These are phyloP conservation scores for Aphanomyces invadans DNA, from an alignment of 352 stramenopile species.

Conservation along the genomic window DNA sequence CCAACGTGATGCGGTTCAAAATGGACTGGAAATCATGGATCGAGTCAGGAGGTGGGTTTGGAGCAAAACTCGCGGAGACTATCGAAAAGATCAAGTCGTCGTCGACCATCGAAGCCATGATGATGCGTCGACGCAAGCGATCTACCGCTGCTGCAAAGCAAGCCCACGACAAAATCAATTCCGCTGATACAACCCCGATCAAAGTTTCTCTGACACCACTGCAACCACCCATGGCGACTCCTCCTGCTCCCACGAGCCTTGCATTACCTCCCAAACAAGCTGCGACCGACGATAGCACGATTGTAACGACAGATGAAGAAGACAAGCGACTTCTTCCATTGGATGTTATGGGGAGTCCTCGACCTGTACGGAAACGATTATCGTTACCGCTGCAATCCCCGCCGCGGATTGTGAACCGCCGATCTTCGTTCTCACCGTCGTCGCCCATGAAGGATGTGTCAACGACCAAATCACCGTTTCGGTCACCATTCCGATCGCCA, in stretches of 20 bases:
- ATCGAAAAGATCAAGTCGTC: constrained; percentile 8
- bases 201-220: no score
- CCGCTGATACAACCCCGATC: no score
- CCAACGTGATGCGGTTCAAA: not conserved
- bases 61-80: not conserved
- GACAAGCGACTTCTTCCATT: constrained; percentile 1
- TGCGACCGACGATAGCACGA: not conserved
- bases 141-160: not conserved
- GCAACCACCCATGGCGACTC: no score
- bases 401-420: not conserved
- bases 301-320: constrained; percentile 5
- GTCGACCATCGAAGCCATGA: constrained; percentile 10
- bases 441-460: constrained; percentile 4
- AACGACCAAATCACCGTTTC: constrained; percentile 62
- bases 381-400: constrained; percentile 7
- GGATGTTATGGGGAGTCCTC: constrained; percentile 10
- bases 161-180: not conserved
- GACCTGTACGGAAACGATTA: not conserved
- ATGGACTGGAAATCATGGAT: constrained; percentile 5
- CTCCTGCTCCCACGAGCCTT: no score
- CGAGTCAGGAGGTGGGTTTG: not conserved
- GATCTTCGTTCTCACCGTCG: constrained; percentile 2
- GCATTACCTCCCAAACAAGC: no score
- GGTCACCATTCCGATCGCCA: constrained; percentile 34
- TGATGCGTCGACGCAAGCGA: not conserved